Conservation (phyloP, 1,284 basidiomycete genomes). For the Afroboletus lepidellus region DNA sequence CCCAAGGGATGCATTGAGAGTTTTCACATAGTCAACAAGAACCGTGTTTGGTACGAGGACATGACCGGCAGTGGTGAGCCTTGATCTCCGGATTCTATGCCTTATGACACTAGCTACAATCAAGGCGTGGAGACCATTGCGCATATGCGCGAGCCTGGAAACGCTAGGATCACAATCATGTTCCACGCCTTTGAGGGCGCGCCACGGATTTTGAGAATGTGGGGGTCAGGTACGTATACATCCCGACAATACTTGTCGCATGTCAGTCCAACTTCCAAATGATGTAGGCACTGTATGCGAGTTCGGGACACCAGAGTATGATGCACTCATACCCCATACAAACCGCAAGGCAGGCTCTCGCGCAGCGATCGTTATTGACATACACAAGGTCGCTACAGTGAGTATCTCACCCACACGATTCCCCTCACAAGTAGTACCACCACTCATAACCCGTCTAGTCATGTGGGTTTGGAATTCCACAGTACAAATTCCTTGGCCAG, state of each 20-base stretch:
- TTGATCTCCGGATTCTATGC: not conserved
- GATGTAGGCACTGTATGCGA: slow-evolving; percentile 46
- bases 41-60: slow-evolving; percentile 54
- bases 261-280: not conserved
- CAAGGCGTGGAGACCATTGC: slow-evolving; percentile 58
- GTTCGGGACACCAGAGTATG: slow-evolving; percentile 51
- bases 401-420: slow-evolving; percentile 7
- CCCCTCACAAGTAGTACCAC: too few relatives aligned
- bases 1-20: slow-evolving; percentile 41
- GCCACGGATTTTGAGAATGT: slow-evolving; percentile 47
- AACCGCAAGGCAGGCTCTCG: slow-evolving; percentile 49
- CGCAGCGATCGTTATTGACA: slow-evolving; percentile 49
- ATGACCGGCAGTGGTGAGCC: slow-evolving; percentile 33
- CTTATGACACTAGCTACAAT: not conserved
- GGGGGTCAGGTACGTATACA: slow-evolving; percentile 47
- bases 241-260: not conserved
- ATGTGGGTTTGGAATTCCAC: slow-evolving; percentile 51
- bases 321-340: slow-evolving; percentile 41
- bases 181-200: slow-evolving; percentile 56
- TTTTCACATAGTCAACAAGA: slow-evolving; percentile 50
- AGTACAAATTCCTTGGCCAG: slow-evolving; percentile 46
- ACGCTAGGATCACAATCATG: slow-evolving; percentile 53
- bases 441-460: slow-evolving; percentile 35
- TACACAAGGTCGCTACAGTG: slow-evolving; percentile 51
- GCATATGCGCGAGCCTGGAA: slow-evolving; percentile 50